A percentile compares a stretch with the other conserved stretches of the same genome.
Conservation (phyloP, 129 eudicot genomes). For the Rutidosis leptorrhynchoides region DNA sequence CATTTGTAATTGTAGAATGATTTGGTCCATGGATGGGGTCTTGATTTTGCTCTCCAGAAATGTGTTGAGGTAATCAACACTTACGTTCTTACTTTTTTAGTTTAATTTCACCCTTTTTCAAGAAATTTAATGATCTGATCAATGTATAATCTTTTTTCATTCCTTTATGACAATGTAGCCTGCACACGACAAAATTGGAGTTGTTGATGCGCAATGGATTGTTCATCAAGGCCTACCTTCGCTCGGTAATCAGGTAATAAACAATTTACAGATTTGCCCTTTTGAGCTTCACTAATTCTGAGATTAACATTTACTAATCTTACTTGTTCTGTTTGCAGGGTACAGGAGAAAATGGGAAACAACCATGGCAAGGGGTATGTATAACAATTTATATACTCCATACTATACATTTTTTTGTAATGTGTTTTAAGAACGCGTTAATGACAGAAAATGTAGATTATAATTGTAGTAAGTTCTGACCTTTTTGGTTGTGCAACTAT, state of each 20-base stretch:
- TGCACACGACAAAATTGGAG: slow-evolving; percentile 89
- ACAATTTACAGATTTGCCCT: slow-evolving; percentile 20
- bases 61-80: slow-evolving; percentile 68
- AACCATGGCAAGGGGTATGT: slow-evolving; percentile 85
- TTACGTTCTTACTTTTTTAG: slow-evolving; percentile 3
- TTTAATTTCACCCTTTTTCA: background rate
- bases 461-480: background rate
- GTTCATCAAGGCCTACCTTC: slow-evolving; percentile 85
- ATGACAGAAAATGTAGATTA: background rate
- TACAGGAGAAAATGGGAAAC: slow-evolving; percentile 45
- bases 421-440: background rate
- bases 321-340: slow-evolving; percentile 40
- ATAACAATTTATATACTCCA: background rate
- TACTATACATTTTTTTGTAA: background rate
- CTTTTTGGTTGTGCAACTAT: slow-evolving; percentile 8
- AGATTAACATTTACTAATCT: slow-evolving; percentile 5
- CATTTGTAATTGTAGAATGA: slow-evolving; percentile 61
- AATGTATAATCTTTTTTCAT: background rate
- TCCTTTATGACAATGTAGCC: slow-evolving; percentile 38
- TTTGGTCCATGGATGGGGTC: slow-evolving; percentile 96
- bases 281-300: background rate
- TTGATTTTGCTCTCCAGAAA: slow-evolving; percentile 74
- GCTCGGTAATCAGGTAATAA: slow-evolving; percentile 70
- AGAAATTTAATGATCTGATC: background rate
- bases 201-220: slow-evolving; percentile 95